Conservation (phyloP, 106 monocot species). For the Hemerocallis citrina region DNA sequence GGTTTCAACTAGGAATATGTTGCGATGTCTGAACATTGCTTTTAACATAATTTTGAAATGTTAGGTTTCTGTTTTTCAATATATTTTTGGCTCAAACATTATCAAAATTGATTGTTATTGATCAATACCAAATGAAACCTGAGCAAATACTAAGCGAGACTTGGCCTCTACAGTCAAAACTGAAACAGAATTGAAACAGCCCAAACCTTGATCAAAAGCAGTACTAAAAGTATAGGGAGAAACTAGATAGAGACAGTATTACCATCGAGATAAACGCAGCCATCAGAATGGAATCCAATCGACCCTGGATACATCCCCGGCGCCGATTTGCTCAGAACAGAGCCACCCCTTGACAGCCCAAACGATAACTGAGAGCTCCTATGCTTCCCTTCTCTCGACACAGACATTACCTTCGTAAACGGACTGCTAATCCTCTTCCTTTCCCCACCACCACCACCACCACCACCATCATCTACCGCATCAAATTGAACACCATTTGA, state of each 20-base stretch:
- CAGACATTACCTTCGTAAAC: not conserved
- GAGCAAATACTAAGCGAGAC: too few species aligned
- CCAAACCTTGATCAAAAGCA: not conserved
- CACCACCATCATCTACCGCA: not conserved
- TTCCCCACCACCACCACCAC: not conserved
- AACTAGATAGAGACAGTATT: not conserved
- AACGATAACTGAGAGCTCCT: conserved; percentile 18
- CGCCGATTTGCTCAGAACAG: not conserved
- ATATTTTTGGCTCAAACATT: too few species aligned
- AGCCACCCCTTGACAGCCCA: conserved; percentile 33
- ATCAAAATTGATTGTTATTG: too few species aligned
- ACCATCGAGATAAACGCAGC: conserved; percentile 75
- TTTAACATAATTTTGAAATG: too few species aligned
- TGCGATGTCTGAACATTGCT: too few species aligned
- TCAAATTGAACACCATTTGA: not conserved
- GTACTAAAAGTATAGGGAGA: not conserved
- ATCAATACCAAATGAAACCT: too few species aligned
- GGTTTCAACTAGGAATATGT: too few species aligned
- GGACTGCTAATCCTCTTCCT: not conserved
- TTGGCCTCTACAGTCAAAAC: not conserved
- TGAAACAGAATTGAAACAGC: not conserved
- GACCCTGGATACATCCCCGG: conserved; percentile 62
- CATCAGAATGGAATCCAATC: conserved; percentile 73
- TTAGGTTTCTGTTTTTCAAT: too few species aligned
- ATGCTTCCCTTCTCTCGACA: not conserved